Evolutionary conservation across 352 stramenopile genomes (phyloP).

Genomic region (Phytophthora parvispora): DNA sequence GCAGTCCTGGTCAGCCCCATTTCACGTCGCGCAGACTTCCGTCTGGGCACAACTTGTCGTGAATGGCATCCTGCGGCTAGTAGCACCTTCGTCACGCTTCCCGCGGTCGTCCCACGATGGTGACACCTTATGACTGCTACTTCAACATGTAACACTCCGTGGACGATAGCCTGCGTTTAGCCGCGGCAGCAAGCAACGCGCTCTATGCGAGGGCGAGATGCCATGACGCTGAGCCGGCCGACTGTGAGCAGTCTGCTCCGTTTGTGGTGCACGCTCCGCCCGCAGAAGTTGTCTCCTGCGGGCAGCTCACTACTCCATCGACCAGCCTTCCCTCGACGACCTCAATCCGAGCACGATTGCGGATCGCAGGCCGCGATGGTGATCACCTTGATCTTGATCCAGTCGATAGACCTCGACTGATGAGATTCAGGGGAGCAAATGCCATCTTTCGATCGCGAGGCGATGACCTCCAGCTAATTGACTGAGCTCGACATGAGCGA

Average conservation of each 20-base stretch:
- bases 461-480: no score
- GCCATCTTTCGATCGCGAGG: no score
- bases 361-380: no score
- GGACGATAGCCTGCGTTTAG: neutral
- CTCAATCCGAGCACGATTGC: no score
- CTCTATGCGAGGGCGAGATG: slow-evolving; percentile 14
- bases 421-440: no score
- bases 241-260: no score
- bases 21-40: slow-evolving; percentile 29
- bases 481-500: no score
- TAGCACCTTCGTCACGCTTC: slow-evolving; percentile 21
- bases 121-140: slow-evolving; percentile 18
- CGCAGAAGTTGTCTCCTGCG: no score
- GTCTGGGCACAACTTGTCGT: slow-evolving; percentile 25
- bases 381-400: no score
- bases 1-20: slow-evolving; percentile 13
- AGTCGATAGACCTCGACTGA: no score
- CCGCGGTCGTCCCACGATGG: slow-evolving; percentile 22
- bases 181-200: neutral
- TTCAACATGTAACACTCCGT: slow-evolving; percentile 24
- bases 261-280: neutral
- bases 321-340: no score
- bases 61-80: slow-evolving; percentile 12
- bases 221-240: neutral
- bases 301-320: slow-evolving; percentile 7